Evolutionary conservation across 768 basidiomycete species (phyloP), one percentile per base, ranked within the genome.

Genomic region (Myochromella boudieri): DNA sequence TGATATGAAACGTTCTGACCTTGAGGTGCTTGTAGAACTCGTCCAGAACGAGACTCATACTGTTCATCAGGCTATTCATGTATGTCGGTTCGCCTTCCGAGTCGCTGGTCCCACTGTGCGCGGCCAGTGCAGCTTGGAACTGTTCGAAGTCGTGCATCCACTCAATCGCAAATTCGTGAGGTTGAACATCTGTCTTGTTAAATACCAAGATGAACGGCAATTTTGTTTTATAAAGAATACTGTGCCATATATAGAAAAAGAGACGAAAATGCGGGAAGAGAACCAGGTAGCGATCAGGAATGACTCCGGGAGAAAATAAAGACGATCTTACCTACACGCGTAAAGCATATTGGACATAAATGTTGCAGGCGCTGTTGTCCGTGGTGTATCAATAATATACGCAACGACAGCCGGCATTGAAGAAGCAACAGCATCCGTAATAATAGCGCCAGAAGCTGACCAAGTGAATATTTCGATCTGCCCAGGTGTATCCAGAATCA

Each of bases 331-430:
- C 89, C 91, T 93, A 77, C 97, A 99, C 1, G 97, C 97, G 60
- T 98, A 99, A 33, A 99, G 77, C 97, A 99, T 99, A 68, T 99
- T 99, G 15, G 87, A 91, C 97, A 98, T 99, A 68, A 99, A 99
- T 3, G 97, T 99, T 12, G 95, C 93, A 0, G 97, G 97, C 0
- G 91, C 84, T 0, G 87, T 87, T 15, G 92, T 93, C 52, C 97
- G 77, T 17, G 97, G 97, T 3, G 97, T 99, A 66, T 99, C 97
- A 56, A 99, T 92, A 51, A 99, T 80, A 61, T 98, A 99, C 12
- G 97, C 97, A 27, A 99, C 84, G 26, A 95, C 91, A 1, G 97
- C 87, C 4, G 97, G 97, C 47, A 98, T 72, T 0, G 94, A 82
- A 2, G 91, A 90, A 1, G 97, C 97, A 32, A 99, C 76, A 14